A percentile compares a stretch with the other conserved stretches of the same genome.
Conservation (phyloP, 495 filamentous ascomycete species). For the Hypoxylon subgilvum region DNA sequence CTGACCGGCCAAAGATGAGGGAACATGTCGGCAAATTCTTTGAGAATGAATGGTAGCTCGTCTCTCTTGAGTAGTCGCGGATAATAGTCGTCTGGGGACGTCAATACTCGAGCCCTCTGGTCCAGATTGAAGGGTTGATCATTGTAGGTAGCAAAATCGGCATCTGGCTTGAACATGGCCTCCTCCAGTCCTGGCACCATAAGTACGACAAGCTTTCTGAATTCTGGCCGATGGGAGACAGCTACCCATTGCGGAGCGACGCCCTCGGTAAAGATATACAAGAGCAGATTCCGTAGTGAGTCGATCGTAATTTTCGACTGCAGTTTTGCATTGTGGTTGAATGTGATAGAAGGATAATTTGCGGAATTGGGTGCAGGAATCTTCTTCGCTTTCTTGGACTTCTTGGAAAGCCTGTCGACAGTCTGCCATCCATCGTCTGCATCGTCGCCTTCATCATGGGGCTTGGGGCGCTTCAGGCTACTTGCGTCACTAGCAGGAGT, state of each 20-base stretch:
- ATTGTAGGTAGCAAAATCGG: slow-evolving; percentile 57
- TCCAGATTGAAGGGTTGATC: slow-evolving; percentile 40
- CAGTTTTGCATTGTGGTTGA: slow-evolving; percentile 70
- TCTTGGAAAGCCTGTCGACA: slow-evolving; percentile 46
- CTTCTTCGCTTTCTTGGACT: slow-evolving; percentile 65
- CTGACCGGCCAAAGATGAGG: slow-evolving; percentile 86
- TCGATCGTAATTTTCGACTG: slow-evolving; percentile 75
- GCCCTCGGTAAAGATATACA: slow-evolving; percentile 92
- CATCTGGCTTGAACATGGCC: slow-evolving; percentile 80
- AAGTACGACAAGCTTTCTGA: slow-evolving; percentile 85
- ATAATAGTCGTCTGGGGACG: slow-evolving; percentile 70
- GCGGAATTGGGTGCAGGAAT: slow-evolving; percentile 53
- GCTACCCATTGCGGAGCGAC: slow-evolving; percentile 84
- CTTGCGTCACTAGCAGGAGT: slow-evolving; percentile 20
- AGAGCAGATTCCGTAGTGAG: slow-evolving; percentile 77
- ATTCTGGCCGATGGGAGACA: slow-evolving; percentile 72
- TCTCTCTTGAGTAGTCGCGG: slow-evolving; percentile 68
- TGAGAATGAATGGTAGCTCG: slow-evolving; percentile 66
- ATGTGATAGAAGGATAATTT: slow-evolving; percentile 76
- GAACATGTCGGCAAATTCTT: slow-evolving; percentile 81
- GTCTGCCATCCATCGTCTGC: slow-evolving; percentile 57
- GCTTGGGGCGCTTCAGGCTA: slow-evolving; percentile 48
- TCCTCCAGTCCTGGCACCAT: slow-evolving; percentile 93
- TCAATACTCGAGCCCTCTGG: slow-evolving; percentile 40
- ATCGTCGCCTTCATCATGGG: slow-evolving; percentile 50